phyloP scores from a whole-genome alignment of 2,329 filamentous ascomycete species.

The Verticillium dahliae region DNA sequence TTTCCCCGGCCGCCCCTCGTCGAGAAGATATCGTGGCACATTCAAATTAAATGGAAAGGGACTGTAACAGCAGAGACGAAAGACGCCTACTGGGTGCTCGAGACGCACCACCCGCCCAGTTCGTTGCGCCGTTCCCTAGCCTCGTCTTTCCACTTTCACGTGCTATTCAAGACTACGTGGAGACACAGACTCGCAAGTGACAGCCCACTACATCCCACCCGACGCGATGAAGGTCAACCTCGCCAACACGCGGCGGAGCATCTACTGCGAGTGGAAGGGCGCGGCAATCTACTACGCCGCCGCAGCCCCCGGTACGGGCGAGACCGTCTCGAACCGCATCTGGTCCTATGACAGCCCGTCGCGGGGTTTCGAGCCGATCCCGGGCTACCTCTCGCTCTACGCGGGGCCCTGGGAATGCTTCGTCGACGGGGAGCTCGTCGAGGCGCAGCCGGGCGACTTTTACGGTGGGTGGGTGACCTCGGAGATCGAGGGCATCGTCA shows the following conservation, averaged over 20 bases:
- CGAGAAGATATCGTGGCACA: constrained; percentile 44
- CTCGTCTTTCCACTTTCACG: too few relatives aligned
- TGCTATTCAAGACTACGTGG: too few relatives aligned
- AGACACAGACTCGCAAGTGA: not conserved
- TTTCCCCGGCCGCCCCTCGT: constrained; percentile 54
- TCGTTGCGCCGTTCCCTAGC: constrained; percentile 12
- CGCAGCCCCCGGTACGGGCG: constrained; percentile 26
- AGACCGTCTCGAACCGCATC: constrained; percentile 39
- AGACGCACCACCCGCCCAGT: constrained; percentile 58
- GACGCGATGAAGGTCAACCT: constrained; percentile 40
- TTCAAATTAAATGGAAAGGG: constrained; percentile 50
- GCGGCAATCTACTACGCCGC: constrained; percentile 51
- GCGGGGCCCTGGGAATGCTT: constrained; percentile 56
- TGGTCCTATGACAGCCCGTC: constrained; percentile 55
- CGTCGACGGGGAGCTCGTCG: constrained; percentile 54
- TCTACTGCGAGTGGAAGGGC: constrained; percentile 58
- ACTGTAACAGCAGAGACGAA: constrained; percentile 51
- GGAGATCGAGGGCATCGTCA: constrained; percentile 48
- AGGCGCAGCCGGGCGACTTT: constrained; percentile 54
- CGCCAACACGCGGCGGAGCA: constrained; percentile 32
- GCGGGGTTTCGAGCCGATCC: constrained; percentile 42
- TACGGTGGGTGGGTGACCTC: constrained; percentile 60
- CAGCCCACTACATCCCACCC: constrained; percentile 55
- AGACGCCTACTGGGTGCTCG: constrained; percentile 54
- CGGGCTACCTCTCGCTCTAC: constrained; percentile 52